Percentiles rank a stretch among this genome's conserved stretches.
Evolutionary conservation across 2,329 filamentous ascomycete genomes (phyloP).

Genomic region (Verticillium zaregamsianum): DNA sequence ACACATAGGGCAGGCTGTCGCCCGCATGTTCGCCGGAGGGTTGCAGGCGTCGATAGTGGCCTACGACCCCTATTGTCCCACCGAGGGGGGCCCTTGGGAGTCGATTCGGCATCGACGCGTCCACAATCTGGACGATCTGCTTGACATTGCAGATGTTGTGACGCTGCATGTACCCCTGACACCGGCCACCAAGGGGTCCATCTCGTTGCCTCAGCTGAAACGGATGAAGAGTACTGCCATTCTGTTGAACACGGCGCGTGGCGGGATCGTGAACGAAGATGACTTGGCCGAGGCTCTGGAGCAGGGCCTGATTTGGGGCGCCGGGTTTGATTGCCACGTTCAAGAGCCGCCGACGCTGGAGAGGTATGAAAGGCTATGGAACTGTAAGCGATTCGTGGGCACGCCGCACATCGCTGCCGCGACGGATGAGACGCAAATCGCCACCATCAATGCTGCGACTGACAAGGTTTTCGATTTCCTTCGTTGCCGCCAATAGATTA

Average conservation of each 20-base stretch:
- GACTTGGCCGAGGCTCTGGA: conserved; percentile 20
- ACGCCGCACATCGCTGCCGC: conserved; percentile 5
- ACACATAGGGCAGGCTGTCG: conserved; percentile 25
- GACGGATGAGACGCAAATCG: conserved; percentile 4
- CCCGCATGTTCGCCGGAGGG: conserved; percentile 26
- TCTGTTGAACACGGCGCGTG: conserved; percentile 25
- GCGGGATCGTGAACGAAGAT: conserved; percentile 25
- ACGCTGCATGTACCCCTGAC: conserved; percentile 27
- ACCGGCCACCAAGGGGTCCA: conserved; percentile 21
- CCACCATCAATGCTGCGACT: conserved; percentile 4
- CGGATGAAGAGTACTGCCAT: conserved; percentile 23
- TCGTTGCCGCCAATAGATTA: no score
- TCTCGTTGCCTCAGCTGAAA: conserved; percentile 18
- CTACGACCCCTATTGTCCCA: conserved; percentile 26
- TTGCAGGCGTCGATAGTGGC: conserved; percentile 24
- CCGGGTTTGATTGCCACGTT: conserved; percentile 23
- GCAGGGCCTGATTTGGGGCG: conserved; percentile 21
- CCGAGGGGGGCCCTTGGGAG: conserved; percentile 16
- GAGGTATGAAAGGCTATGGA: conserved; percentile 12
- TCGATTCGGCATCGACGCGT: conserved; percentile 20
- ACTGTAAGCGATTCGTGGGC: not conserved
- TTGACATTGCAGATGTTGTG: conserved; percentile 26
- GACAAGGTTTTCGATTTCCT: conserved; percentile 7
- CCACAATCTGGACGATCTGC: conserved; percentile 21
- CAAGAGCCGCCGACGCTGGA: conserved; percentile 22